Evolutionary conservation across 2,329 filamentous ascomycete genomes (phyloP), one percentile per base, ranked within the genome.

Genomic region (Talaromyces sp.): DNA sequence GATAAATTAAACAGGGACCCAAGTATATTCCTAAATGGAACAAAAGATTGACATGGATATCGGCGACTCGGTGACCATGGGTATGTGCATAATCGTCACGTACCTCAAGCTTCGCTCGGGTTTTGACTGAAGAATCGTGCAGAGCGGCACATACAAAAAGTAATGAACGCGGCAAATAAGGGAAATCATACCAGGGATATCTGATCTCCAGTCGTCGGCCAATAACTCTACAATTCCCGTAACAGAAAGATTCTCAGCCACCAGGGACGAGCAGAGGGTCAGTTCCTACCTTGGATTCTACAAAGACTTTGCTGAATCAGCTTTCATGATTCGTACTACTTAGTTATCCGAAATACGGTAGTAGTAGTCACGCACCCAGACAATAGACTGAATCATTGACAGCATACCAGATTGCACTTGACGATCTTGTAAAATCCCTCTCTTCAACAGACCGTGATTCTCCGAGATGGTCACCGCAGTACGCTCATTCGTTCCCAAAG

Each of bases 1-100:
- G 19, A 56, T 16, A 14, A 8, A 24, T 11, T 37, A 14, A 14
- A 22, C 16, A 52, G 14, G 8, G 14, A 33, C 16, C 13, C 31
- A 13, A 56, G 52, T 56, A 22, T 39, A 56, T 56, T 24, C 52
- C 33, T 37, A 56, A 16, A 56, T 50, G 16, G 47, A 49, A 54
- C 19, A 22, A 43, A 19, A n/a, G 33, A n/a, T 47, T 22, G 35
- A 50, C 22, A 24, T 43, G 60, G 60, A 39, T 56, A 14, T 62
- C 60, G 60, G 45, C 60, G 60, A 54, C 33, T 62, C 60, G 14
- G 45, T 11, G 60, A 54, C 47, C 60, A 62, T 54, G 60, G 47
- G 47, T 39, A 24, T 61, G 33, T 61, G 59, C 45, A 52, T 52
- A 19, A 22, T 50, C 50, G 11, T 35, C 13, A 33, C 4, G 22